These are phyloP conservation scores for Sordariomycetes sp. DNA, from an alignment of 2,329 filamentous ascomycete genomes.

Conservation along the genomic window DNA sequence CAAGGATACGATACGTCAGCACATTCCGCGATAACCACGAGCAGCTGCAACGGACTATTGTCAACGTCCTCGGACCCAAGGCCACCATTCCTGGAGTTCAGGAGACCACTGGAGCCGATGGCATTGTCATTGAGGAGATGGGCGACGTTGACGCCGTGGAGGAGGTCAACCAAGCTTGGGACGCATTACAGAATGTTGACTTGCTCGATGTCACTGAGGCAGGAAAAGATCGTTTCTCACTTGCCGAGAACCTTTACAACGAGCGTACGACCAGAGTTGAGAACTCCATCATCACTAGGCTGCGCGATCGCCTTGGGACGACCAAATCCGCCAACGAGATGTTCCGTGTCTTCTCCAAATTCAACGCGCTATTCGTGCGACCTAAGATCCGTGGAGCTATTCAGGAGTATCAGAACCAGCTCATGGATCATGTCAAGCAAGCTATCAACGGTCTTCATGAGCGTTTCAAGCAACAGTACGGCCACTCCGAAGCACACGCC, in stretches of 20 bases:
- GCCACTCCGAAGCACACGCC: slow-evolving; percentile 91
- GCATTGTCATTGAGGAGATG: slow-evolving; percentile 81
- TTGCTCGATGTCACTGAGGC: slow-evolving; percentile 84
- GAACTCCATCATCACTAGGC: slow-evolving; percentile 93
- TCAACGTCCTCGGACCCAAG: slow-evolving; percentile 86
- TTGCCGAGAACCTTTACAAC: slow-evolving; percentile 93
- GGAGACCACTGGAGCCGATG: slow-evolving; percentile 44
- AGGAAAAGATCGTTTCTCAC: slow-evolving; percentile 85
- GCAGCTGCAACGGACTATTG: slow-evolving; percentile 90
- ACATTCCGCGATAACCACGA: slow-evolving; percentile 97
- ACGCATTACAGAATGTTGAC: slow-evolving; percentile 88
- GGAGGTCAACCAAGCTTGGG: slow-evolving; percentile 91
- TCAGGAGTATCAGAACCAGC: slow-evolving; percentile 92
- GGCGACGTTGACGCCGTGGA: slow-evolving; percentile 95
- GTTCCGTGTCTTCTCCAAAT: slow-evolving; percentile 99
- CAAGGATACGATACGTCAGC: slow-evolving; percentile 83
- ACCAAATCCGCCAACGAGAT: slow-evolving; percentile 98
- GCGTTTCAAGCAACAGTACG: slow-evolving; percentile 98
- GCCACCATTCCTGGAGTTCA: slow-evolving; percentile 44
- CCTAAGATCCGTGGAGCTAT: slow-evolving; percentile 99
- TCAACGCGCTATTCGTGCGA: slow-evolving; percentile 95
- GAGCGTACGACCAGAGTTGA: slow-evolving; percentile 95
- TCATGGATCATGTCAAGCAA: slow-evolving; percentile 96
- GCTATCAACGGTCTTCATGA: slow-evolving; percentile 91
- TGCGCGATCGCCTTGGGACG: slow-evolving; percentile 86